Percentiles rank a stretch among this genome's conserved stretches.
Evolutionary conservation across 768 basidiomycete species (phyloP).

Genomic region (Leccinellum luteum): DNA sequence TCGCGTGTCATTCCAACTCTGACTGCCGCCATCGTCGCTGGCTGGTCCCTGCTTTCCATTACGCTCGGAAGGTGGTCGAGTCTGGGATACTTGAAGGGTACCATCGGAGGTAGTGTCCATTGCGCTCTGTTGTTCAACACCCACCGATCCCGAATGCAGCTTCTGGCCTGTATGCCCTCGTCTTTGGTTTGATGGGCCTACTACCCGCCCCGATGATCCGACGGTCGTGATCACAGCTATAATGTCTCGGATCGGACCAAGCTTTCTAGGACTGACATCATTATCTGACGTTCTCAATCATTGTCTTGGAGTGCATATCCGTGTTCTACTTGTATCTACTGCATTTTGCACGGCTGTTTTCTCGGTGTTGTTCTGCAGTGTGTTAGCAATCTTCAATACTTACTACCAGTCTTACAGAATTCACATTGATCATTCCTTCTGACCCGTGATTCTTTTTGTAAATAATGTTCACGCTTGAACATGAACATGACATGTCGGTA

Average conservation of each 20-base stretch:
- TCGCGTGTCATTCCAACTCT: slow-evolving; percentile 69
- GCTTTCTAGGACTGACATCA: background rate
- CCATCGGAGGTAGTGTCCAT: slow-evolving; percentile 52
- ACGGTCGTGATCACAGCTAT: slow-evolving; percentile 38
- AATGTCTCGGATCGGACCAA: slow-evolving; percentile 10
- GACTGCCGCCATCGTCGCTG: slow-evolving; percentile 65
- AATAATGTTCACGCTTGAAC: background rate
- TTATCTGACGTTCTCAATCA: background rate
- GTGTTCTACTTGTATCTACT: slow-evolving; percentile 13
- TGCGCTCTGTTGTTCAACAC: background rate
- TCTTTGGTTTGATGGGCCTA: slow-evolving; percentile 73
- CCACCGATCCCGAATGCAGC: slow-evolving; percentile 39
- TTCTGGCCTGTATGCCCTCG: slow-evolving; percentile 64
- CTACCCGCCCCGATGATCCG: slow-evolving; percentile 62
- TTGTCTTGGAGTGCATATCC: slow-evolving; percentile 11
- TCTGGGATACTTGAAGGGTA: slow-evolving; percentile 62
- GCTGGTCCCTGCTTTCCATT: slow-evolving; percentile 61
- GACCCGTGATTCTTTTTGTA: background rate
- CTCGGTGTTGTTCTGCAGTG: background rate
- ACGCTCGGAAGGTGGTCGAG: slow-evolving; percentile 66
- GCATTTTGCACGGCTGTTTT: slow-evolving; percentile 12
- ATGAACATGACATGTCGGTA: background rate
- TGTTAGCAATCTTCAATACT: background rate
- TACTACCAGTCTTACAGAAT: background rate
- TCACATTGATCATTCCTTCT: background rate